These are phyloP conservation scores for Diaporthe australafricana DNA, from an alignment of 2,329 filamentous ascomycete genomes.

Conservation along the genomic window DNA sequence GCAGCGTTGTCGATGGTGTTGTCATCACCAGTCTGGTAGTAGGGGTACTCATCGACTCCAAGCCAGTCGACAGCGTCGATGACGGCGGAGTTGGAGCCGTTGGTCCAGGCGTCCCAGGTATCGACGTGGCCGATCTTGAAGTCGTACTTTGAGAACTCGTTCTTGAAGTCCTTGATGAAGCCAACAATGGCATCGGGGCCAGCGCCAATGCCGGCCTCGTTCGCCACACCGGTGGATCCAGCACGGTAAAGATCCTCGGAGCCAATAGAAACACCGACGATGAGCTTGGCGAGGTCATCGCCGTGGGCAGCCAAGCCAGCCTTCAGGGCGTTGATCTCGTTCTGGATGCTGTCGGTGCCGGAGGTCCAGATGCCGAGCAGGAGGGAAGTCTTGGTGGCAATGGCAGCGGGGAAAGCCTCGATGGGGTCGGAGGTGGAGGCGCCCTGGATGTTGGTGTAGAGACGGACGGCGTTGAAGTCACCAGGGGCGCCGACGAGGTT, in stretches of 20 bases:
- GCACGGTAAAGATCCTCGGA: conserved; percentile 88
- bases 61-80: conserved; percentile 80
- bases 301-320: conserved; percentile 78
- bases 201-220: conserved; percentile 72
- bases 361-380: conserved; percentile 89
- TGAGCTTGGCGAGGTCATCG: conserved; percentile 69
- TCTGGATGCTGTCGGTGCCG: conserved; percentile 71
- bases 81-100: conserved; percentile 77
- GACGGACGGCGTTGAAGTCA: conserved; percentile 74
- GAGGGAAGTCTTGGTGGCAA: conserved; percentile 81
- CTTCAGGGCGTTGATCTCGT: conserved; percentile 80
- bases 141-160: conserved; percentile 71
- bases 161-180: conserved; percentile 78
- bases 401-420: conserved; percentile 83
- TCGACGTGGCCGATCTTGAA: conserved; percentile 85
- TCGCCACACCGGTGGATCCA: conserved; percentile 75
- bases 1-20: conserved; percentile 75
- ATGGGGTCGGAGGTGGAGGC: conserved; percentile 74
- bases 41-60: conserved; percentile 87
- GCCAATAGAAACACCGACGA: conserved; percentile 87
- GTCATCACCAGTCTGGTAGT: conserved; percentile 78
- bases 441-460: conserved; percentile 82
- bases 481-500: conserved; percentile 72
- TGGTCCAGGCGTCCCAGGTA: conserved; percentile 86
- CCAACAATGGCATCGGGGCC: conserved; percentile 70